A percentile compares a stretch with the other conserved stretches of the same genome.
These are phyloP conservation scores for Ogataea nakhonphanomensis DNA, from an alignment of 805 yeast genomes.

Conservation along the genomic window DNA sequence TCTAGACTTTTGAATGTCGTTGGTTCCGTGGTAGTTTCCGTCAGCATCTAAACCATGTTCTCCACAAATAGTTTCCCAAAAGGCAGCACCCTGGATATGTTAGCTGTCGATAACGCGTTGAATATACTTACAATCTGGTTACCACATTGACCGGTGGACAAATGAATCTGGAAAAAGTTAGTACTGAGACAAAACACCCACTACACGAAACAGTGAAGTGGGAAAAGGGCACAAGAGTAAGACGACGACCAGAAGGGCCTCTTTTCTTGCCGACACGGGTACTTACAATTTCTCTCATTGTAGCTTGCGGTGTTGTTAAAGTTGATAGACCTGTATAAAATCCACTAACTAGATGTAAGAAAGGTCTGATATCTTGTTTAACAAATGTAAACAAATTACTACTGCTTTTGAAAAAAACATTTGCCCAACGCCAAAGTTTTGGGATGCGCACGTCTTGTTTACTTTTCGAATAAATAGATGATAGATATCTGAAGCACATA, in stretches of 20 bases:
- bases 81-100: constrained; percentile 70
- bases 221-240: background rate
- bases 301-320: constrained; percentile 5
- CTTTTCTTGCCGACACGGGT: too few species aligned
- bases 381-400: constrained; percentile 18
- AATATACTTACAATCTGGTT: constrained; percentile 75
- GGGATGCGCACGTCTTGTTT: constrained; percentile 18
- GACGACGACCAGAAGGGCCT: too few species aligned
- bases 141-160: constrained; percentile 98
- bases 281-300: constrained; percentile 35
- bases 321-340: constrained; percentile 3
- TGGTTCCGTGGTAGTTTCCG: constrained; percentile 66
- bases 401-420: constrained; percentile 14
- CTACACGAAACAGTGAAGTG: constrained; percentile 1
- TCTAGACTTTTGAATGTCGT: constrained; percentile 46
- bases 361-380: constrained; percentile 14
- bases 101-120: constrained; percentile 9
- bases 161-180: constrained; percentile 63
- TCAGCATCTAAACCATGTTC: constrained; percentile 78
- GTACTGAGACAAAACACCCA: constrained; percentile 7
- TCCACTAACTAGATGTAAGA: background rate
- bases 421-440: constrained; percentile 19
- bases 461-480: constrained; percentile 11
- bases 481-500: background rate
- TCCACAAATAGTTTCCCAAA: constrained; percentile 89